These are phyloP conservation scores for Solanum chaucha DNA, from an alignment of 257 asterid species.

Conservation along the genomic window DNA sequence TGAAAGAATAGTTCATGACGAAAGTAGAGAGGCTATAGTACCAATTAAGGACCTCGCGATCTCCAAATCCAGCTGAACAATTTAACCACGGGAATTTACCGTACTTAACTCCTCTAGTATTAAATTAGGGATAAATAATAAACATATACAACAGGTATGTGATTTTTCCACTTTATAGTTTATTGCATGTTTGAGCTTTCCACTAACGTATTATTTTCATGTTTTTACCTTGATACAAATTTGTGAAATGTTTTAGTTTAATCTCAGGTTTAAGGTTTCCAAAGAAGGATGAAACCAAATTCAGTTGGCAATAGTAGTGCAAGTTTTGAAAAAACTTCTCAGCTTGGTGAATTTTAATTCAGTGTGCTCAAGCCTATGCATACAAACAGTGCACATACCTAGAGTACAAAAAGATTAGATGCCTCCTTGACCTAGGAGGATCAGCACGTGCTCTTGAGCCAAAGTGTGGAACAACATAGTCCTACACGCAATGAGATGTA, in stretches of 20 bases:
- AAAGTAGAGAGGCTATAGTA: background rate
- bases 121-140: background rate
- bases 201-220: background rate
- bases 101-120: background rate
- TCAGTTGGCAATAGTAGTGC: background rate
- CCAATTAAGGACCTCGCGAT: slow-evolving; percentile 1
- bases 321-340: background rate
- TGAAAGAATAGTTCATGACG: background rate
- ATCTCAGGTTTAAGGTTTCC: background rate
- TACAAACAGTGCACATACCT: slow-evolving; percentile 6
- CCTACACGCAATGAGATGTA: slow-evolving; percentile 4
- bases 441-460: slow-evolving; percentile 4
- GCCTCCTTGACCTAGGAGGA: slow-evolving; percentile 9
- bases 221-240: background rate
- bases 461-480: slow-evolving; percentile 1
- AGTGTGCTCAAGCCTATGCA: slow-evolving; percentile 1
- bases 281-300: background rate
- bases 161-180: background rate
- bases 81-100: background rate
- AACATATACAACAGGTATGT: background rate
- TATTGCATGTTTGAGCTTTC: background rate
- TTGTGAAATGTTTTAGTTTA: background rate
- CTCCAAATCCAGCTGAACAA: background rate
- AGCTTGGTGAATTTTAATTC: background rate
- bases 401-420: background rate